Conservation (phyloP, 73 alveolate genomes). For the Tetrahymena borealis region DNA sequence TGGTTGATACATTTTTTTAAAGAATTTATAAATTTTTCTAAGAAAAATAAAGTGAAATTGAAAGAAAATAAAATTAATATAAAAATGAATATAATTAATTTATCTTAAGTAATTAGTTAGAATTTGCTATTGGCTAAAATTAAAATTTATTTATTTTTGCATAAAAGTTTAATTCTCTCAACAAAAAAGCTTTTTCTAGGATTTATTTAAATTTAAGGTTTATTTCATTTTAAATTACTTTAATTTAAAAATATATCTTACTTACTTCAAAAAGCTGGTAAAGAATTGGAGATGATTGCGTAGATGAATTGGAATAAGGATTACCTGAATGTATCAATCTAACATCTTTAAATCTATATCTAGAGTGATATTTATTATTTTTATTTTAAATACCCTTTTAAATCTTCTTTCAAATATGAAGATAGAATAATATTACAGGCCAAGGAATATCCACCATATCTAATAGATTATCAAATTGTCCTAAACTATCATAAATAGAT, state of each 20-base stretch:
- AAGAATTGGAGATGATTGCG: neutral
- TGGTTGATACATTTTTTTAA: too few relatives aligned
- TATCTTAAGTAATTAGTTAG: neutral
- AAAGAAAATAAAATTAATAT: too few relatives aligned
- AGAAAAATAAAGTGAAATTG: too few relatives aligned
- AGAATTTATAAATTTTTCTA: too few relatives aligned
- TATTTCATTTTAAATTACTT: neutral
- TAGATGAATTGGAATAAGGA: neutral
- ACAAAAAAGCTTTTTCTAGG: neutral
- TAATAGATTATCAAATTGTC: neutral
- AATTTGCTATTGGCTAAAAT: neutral
- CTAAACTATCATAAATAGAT: neutral
- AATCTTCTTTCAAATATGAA: too few relatives aligned
- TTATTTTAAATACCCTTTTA: too few relatives aligned
- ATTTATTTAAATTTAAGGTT: neutral
- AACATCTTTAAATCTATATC: neutral
- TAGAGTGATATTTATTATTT: neutral
- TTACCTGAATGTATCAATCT: neutral
- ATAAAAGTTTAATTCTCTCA: neutral
- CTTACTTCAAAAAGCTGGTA: neutral
- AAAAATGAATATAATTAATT: neutral
- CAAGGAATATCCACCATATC: neutral
- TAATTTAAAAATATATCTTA: neutral
- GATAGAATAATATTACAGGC: neutral
- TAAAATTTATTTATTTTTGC: neutral